These are phyloP conservation scores for Venustampulla echinocandica DNA, from an alignment of 495 filamentous ascomycete genomes.

Conservation along the genomic window DNA sequence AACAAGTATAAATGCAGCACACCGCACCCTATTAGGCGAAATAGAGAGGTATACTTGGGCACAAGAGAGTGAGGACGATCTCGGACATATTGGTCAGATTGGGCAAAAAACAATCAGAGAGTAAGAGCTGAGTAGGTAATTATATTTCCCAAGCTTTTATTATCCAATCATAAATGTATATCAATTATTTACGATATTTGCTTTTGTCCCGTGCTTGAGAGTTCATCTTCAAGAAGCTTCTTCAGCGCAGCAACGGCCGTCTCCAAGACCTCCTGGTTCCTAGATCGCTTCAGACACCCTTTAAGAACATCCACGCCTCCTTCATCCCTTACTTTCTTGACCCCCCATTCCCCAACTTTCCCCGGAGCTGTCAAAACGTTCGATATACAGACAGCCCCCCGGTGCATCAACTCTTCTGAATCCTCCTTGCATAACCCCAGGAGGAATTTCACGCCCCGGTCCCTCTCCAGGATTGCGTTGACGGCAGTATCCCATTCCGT, in stretches of 20 bases:
- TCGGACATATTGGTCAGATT: too few relatives aligned
- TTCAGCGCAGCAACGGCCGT: constrained; percentile 37
- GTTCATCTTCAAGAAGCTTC: constrained; percentile 13
- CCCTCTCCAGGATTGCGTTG: constrained; percentile 54
- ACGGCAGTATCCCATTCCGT: constrained; percentile 68
- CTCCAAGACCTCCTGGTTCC: constrained; percentile 55
- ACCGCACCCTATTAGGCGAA: too few relatives aligned
- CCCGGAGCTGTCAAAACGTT: constrained; percentile 50
- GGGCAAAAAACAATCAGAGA: too few relatives aligned
- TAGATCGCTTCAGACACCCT: constrained; percentile 53
- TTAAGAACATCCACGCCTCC: constrained; percentile 53
- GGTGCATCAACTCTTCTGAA: constrained; percentile 62
- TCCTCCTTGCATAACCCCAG: constrained; percentile 69
- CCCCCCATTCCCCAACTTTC: constrained; percentile 35
- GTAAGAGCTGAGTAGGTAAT: too few relatives aligned
- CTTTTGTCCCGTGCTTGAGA: not conserved
- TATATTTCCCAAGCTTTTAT: too few relatives aligned
- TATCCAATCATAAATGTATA: too few relatives aligned
- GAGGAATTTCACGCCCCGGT: constrained; percentile 61
- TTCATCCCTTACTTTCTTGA: constrained; percentile 36
- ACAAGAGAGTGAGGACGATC: too few relatives aligned
- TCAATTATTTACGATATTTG: too few relatives aligned
- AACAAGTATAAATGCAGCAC: too few relatives aligned
- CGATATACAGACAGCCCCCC: constrained; percentile 67
- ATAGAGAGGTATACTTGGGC: too few relatives aligned